Percentiles rank a stretch among this genome's conserved stretches.
Conservation (phyloP, 139 green algal species). For the Eudorina sp. region DNA sequence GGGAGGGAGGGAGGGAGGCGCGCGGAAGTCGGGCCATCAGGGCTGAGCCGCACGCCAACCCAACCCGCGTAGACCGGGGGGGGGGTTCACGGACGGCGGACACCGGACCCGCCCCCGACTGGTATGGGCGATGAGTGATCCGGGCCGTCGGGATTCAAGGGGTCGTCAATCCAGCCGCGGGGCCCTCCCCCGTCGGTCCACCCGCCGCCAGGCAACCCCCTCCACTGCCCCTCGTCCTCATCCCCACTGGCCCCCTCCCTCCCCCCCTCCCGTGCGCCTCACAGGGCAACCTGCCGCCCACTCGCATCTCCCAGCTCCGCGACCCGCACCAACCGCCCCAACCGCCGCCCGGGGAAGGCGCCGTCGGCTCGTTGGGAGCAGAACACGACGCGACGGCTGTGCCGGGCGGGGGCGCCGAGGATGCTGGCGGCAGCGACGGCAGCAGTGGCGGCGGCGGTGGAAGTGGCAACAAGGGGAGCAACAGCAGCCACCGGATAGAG, state of each 20-base stretch:
- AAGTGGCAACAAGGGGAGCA: neutral
- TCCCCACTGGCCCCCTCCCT: neutral
- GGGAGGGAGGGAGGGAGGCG: too few relatives aligned
- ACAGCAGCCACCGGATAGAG: neutral
- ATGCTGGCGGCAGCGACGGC: neutral
- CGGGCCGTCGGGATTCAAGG: too few relatives aligned
- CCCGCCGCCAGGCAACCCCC: too few relatives aligned
- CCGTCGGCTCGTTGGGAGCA: neutral
- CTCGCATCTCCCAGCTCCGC: constrained; percentile 29
- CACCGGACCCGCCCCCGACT: too few relatives aligned
- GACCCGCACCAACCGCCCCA: constrained; percentile 38
- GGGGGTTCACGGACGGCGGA: too few relatives aligned
- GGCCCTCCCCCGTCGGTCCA: too few relatives aligned
- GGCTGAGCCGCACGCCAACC: too few relatives aligned
- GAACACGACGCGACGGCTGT: neutral
- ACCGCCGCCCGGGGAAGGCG: too few relatives aligned
- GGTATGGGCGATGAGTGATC: too few relatives aligned
- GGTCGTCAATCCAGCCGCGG: too few relatives aligned
- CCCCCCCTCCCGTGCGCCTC: neutral
- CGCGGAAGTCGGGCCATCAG: too few relatives aligned
- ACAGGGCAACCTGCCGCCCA: constrained; percentile 36
- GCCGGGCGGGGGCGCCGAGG: neutral
- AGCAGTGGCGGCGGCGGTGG: neutral
- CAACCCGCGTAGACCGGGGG: too few relatives aligned
- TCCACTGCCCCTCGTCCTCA: neutral